Conservation (phyloP, 2,329 filamentous ascomycete species). For the Aspergillus jensenii region DNA sequence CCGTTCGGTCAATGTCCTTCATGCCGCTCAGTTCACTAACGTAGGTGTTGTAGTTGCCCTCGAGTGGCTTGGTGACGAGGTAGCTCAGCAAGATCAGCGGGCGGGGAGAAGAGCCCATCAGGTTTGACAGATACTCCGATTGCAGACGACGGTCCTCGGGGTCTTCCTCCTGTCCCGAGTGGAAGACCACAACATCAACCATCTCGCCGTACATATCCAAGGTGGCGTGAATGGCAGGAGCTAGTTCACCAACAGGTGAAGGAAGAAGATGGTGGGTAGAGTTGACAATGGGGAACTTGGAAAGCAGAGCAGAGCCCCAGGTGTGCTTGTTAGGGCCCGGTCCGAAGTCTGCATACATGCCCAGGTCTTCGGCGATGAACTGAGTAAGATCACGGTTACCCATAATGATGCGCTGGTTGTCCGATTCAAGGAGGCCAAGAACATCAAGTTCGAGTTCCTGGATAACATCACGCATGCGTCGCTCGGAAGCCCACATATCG, state of each 20-base stretch:
- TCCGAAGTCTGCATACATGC: conserved; percentile 98
- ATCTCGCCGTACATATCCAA: conserved; percentile 86
- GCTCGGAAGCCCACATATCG: conserved; percentile 97
- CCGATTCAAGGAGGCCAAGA: conserved; percentile 88
- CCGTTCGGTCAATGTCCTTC: conserved; percentile 87
- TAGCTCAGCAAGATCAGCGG: conserved; percentile 87
- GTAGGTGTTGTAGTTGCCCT: conserved; percentile 97
- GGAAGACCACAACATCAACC: conserved; percentile 95
- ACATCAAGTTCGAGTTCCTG: conserved; percentile 97
- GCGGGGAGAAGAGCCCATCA: conserved; percentile 80
- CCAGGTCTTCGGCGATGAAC: conserved; percentile 90
- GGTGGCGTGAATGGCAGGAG: conserved; percentile 95
- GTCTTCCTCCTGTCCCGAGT: conserved; percentile 97
- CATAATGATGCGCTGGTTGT: conserved; percentile 98
- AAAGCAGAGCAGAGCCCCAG: conserved; percentile 89
- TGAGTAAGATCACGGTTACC: conserved; percentile 96
- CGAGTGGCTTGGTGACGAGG: conserved; percentile 81
- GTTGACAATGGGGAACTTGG: conserved; percentile 96
- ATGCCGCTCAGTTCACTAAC: conserved; percentile 84
- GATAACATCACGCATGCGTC: conserved; percentile 86
- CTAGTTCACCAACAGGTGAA: conserved; percentile 89
- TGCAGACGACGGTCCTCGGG: conserved; percentile 86
- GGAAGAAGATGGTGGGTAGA: conserved; percentile 94
- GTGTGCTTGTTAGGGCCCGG: conserved; percentile 99
- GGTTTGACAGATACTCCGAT: conserved; percentile 76